These are phyloP conservation scores for Akanthomyces uredinophilus DNA, from an alignment of 2,329 filamentous ascomycete species.

Conservation along the genomic window DNA sequence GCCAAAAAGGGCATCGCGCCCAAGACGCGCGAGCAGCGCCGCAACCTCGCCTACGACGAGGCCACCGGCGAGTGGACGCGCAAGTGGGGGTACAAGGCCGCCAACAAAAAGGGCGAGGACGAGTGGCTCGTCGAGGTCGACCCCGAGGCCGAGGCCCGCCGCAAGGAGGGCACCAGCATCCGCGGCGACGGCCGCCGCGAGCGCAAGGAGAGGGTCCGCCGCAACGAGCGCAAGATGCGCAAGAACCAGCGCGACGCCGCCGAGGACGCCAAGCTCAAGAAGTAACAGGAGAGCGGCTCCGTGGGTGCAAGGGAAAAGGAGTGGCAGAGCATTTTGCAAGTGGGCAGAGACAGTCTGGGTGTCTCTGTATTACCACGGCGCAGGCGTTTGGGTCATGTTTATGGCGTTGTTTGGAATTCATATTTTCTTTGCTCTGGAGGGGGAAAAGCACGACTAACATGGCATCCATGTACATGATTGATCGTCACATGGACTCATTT, in stretches of 20 bases:
- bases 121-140: conserved; percentile 94
- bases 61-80: conserved; percentile 81
- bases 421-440: not conserved
- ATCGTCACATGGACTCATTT: not conserved
- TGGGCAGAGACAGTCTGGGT: not conserved
- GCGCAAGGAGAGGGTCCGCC: conserved; percentile 63
- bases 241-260: conserved; percentile 54
- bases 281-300: not conserved
- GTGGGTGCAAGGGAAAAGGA: not conserved
- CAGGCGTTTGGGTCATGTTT: conserved; percentile 12
- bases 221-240: conserved; percentile 65
- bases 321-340: not conserved
- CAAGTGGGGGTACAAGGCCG: conserved; percentile 91
- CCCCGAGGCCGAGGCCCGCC: conserved; percentile 61
- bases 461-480: not conserved
- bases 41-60: conserved; percentile 79
- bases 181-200: conserved; percentile 58
- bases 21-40: conserved; percentile 71
- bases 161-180: conserved; percentile 57
- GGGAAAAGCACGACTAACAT: not conserved
- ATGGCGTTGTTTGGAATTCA: not conserved
- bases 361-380: conserved; percentile 2
- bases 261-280: conserved; percentile 15
- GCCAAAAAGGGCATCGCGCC: conserved; percentile 94
- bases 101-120: conserved; percentile 76